Evolutionary conservation across 208 protist species (phyloP).

Genomic region (Lotmaria passim): DNA sequence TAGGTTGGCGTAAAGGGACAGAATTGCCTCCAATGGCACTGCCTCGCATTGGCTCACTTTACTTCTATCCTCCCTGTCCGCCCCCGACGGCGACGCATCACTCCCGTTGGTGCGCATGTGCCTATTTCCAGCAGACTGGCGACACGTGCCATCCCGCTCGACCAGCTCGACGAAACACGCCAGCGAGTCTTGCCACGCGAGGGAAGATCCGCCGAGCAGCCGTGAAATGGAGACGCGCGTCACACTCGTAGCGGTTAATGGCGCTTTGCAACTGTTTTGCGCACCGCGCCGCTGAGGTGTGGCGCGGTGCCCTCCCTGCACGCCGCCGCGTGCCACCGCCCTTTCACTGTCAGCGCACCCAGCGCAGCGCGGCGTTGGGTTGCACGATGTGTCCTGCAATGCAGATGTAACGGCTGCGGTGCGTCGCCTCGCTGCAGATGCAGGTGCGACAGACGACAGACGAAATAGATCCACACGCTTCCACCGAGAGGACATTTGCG

Average conservation of each 20-base stretch:
- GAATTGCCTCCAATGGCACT: slow-evolving; percentile 22
- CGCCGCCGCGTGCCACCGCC: too few relatives aligned
- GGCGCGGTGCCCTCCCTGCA: too few relatives aligned
- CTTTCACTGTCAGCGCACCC: not conserved
- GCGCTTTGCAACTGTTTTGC: not conserved
- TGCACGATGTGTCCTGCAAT: not conserved
- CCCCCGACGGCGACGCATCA: too few relatives aligned
- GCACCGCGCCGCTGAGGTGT: too few relatives aligned
- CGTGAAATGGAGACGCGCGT: slow-evolving; percentile 32
- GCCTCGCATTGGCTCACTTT: too few relatives aligned
- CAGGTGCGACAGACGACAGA: slow-evolving; percentile 18
- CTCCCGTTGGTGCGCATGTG: too few relatives aligned
- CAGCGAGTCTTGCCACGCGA: slow-evolving; percentile 29
- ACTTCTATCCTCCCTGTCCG: too few relatives aligned
- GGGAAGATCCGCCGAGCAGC: slow-evolving; percentile 19
- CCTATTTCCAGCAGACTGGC: too few relatives aligned
- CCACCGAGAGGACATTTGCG: slow-evolving; percentile 31
- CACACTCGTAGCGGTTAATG: not conserved
- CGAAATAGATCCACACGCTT: slow-evolving; percentile 27
- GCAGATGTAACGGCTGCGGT: not conserved
- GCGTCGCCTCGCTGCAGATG: not conserved
- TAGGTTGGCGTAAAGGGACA: slow-evolving; percentile 25
- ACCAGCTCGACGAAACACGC: slow-evolving; percentile 16
- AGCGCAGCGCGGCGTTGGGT: not conserved
- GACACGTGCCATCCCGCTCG: not conserved